phyloP scores from a whole-genome alignment of 495 filamentous ascomycete genomes.

The Tuber microsphaerosporum region DNA sequence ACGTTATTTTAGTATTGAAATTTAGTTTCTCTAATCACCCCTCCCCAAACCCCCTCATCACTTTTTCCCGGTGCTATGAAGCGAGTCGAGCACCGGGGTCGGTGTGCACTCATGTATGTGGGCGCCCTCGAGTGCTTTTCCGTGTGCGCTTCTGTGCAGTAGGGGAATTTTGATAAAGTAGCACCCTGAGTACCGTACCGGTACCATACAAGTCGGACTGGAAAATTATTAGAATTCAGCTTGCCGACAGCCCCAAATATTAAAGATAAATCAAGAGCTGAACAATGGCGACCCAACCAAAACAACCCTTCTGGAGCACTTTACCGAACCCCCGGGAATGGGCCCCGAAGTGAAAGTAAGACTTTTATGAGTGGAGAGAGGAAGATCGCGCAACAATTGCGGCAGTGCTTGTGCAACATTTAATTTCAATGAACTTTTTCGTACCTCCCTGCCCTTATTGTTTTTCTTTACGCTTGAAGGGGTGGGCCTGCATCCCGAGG shows the following conservation, averaged over 20 bases:
- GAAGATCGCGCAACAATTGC: slow-evolving; percentile 34
- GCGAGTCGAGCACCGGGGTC: not conserved
- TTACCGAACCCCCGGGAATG: slow-evolving; percentile 34
- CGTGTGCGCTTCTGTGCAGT: not conserved
- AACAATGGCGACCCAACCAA: not conserved
- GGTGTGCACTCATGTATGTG: not conserved
- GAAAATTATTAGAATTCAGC: not conserved
- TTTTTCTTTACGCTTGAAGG: slow-evolving; percentile 9
- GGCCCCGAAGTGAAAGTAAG: slow-evolving; percentile 14
- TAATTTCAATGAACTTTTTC: slow-evolving; percentile 24
- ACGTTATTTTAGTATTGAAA: not conserved
- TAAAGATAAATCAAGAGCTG: not conserved
- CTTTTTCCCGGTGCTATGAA: not conserved
- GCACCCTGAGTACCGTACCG: not conserved
- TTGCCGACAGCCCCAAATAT: not conserved
- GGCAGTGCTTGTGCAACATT: slow-evolving; percentile 38
- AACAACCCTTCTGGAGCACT: not conserved
- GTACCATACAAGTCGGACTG: not conserved
- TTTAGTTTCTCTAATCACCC: not conserved
- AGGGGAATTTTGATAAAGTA: not conserved
- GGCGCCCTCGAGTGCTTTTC: not conserved
- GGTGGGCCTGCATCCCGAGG: slow-evolving; percentile 35
- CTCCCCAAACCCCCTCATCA: not conserved
- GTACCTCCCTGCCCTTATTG: slow-evolving; percentile 9
- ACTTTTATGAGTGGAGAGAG: slow-evolving; percentile 17